Evolutionary conservation across 2,329 filamentous ascomycete genomes (phyloP).

Genomic region (Aspergillus awamori): DNA sequence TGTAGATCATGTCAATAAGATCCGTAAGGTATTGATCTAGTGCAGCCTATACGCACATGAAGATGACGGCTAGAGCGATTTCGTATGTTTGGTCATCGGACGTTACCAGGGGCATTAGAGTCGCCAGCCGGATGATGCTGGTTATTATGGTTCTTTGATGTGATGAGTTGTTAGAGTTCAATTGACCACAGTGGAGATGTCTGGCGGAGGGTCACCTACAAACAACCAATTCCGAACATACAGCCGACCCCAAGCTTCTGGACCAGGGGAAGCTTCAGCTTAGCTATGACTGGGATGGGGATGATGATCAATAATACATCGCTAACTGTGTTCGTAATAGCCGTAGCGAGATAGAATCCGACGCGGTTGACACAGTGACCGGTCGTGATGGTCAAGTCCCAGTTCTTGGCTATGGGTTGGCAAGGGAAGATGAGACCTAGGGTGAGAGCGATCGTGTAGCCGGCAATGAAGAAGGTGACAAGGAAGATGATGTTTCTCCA

Average conservation of each 20-base stretch:
- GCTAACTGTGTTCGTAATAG: slow-evolving; percentile 27
- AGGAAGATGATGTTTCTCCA: slow-evolving; percentile 21
- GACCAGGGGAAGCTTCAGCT: slow-evolving; percentile 16
- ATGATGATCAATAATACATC: slow-evolving; percentile 28
- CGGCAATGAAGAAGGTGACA: slow-evolving; percentile 21
- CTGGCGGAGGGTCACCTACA: slow-evolving; percentile 14
- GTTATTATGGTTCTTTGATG: slow-evolving; percentile 24
- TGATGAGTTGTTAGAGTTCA: neutral
- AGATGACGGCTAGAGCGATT: slow-evolving; percentile 20
- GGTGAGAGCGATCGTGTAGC: slow-evolving; percentile 24
- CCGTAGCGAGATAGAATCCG: slow-evolving; percentile 25
- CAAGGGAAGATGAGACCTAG: slow-evolving; percentile 29
- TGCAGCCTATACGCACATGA: slow-evolving; percentile 18
- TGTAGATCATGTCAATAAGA: too few species aligned
- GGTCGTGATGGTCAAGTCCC: slow-evolving; percentile 16
- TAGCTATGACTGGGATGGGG: slow-evolving; percentile 20
- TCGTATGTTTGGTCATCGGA: slow-evolving; percentile 23
- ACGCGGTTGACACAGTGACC: slow-evolving; percentile 24
- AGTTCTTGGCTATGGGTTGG: slow-evolving; percentile 24
- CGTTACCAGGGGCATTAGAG: slow-evolving; percentile 23
- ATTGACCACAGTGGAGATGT: neutral
- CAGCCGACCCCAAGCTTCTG: slow-evolving; percentile 23
- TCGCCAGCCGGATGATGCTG: slow-evolving; percentile 28
- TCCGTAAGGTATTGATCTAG: too few species aligned
- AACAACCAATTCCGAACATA: slow-evolving; percentile 24